These are phyloP conservation scores for Epichloe bromicola DNA, from an alignment of 2,329 filamentous ascomycete genomes.

Conservation along the genomic window DNA sequence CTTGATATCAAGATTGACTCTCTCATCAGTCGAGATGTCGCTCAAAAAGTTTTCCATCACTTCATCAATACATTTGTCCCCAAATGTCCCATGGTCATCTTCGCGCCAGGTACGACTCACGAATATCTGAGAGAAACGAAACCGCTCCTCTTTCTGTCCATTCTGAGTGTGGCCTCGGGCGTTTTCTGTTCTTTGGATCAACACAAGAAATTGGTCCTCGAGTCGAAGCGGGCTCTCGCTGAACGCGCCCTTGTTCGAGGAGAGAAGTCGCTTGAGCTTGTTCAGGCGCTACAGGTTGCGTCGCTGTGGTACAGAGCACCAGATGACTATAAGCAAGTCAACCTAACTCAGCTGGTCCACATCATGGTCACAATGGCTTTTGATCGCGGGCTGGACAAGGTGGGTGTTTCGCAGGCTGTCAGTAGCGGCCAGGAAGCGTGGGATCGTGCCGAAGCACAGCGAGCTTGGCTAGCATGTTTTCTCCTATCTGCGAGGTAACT, in stretches of 20 bases:
- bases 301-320: conserved; percentile 2
- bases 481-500: conserved; percentile 1
- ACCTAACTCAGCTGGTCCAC: not conserved
- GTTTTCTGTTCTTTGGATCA: not conserved
- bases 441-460: conserved; percentile 2
- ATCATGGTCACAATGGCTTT: conserved; percentile 1
- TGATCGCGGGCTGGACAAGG: not conserved
- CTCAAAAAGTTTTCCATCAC: conserved; percentile 1
- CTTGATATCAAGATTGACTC: conserved; percentile 2
- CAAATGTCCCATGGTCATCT: conserved; percentile 2
- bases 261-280: conserved; percentile 3
- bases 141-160: conserved; percentile 1
- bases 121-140: conserved; percentile 3
- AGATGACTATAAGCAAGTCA: not conserved
- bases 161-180: conserved; percentile 1
- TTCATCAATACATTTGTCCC: not conserved
- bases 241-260: not conserved
- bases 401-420: not conserved
- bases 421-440: not conserved
- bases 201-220: not conserved
- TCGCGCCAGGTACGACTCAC: not conserved
- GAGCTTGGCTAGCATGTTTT: conserved; percentile 4
- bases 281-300: conserved; percentile 2
- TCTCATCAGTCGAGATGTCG: conserved; percentile 2
- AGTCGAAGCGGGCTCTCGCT: not conserved